phyloP scores from a whole-genome alignment of 768 basidiomycete genomes.

The Artomyces pyxidatus region DNA sequence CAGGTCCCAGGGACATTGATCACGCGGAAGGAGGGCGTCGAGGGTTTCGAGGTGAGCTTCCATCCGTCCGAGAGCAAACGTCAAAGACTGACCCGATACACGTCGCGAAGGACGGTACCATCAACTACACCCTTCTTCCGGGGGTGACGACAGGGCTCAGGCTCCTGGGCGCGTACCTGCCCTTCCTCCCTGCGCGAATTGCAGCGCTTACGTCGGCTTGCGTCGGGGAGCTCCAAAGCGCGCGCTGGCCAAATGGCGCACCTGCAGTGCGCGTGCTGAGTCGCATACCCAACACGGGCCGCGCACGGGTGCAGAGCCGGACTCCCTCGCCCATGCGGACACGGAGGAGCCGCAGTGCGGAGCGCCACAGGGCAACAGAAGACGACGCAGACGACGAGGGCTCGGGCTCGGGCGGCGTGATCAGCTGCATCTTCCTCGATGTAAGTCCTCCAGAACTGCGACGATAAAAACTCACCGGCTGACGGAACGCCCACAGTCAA shows the following conservation, averaged over 20 bases:
- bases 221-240: conserved; percentile 40
- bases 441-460: not conserved
- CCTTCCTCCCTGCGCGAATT: conserved; percentile 70
- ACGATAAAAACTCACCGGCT: not conserved
- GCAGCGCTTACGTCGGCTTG: conserved; percentile 61
- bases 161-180: conserved; percentile 71
- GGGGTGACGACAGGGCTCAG: conserved; percentile 75
- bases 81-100: conserved; percentile 5
- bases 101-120: conserved; percentile 63
- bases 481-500: conserved; percentile 1
- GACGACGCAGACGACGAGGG: conserved; percentile 5
- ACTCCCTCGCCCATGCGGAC: conserved; percentile 45
- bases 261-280: conserved; percentile 69
- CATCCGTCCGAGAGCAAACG: not conserved
- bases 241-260: conserved; percentile 51
- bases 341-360: conserved; percentile 32
- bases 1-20: conserved; percentile 72
- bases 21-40: conserved; percentile 46
- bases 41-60: conserved; percentile 65
- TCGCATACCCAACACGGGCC: conserved; percentile 33
- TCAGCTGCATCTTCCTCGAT: conserved; percentile 10
- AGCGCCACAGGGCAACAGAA: not conserved
- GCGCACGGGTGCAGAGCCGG: not conserved
- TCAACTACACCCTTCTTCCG: conserved; percentile 71
- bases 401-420: conserved; percentile 11